Base-by-base conservation (phyloP, 441 rosid species). In the Adansonia madagascariensis region DNA sequence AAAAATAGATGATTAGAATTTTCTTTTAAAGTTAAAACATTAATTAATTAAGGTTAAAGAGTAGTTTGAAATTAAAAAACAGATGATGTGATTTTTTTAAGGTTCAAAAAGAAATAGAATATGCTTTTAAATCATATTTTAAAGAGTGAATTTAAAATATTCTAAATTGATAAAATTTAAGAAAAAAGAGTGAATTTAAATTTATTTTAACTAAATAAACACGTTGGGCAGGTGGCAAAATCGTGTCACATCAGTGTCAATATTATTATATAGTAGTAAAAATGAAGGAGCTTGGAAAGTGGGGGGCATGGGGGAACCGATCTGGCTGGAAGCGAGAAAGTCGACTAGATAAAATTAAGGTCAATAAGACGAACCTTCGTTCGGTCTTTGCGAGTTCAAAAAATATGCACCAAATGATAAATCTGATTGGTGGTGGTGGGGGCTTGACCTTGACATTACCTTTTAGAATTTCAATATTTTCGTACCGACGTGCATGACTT, bases 361-460 rank as follows among this genome's bases (percentile, higher is more conserved):
- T 78, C 79, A 78, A 82, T 66, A 59, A 35, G 74, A 65, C 60
- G 18, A 75, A 75, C 18, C 81, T 75, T 65, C 18, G 4, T 17
- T 53, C 10, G 39, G 17, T 46, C 15, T 2, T 11, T 24, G 0
- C 5, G 43, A 14, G 8, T 39, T 20, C 11, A 73, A 55, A 18
- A 41, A 39, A 6, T 0, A 4, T 55, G 1, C 17, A 18, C 6
- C 56, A 68, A 20, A 44, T 8, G 1, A 14, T 44, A 17, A n/a
- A 56, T 39, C 52, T 60, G 1, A 44, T n/a, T 9, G 14, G 18
- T 12, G 17, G 10, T 12, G n/a, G 24, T 11, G 22, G 47, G 70
- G 27, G 60, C 24, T 50, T 79, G 75, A 79, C 80, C 78, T 77
- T 74, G 80, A 79, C 61, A 52, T 8, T 0, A 2, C 18, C 53